Percentiles rank a stretch among this genome's conserved stretches.
Evolutionary conservation across 768 basidiomycete species (phyloP).

Genomic region (Gloeophyllum trabeum): DNA sequence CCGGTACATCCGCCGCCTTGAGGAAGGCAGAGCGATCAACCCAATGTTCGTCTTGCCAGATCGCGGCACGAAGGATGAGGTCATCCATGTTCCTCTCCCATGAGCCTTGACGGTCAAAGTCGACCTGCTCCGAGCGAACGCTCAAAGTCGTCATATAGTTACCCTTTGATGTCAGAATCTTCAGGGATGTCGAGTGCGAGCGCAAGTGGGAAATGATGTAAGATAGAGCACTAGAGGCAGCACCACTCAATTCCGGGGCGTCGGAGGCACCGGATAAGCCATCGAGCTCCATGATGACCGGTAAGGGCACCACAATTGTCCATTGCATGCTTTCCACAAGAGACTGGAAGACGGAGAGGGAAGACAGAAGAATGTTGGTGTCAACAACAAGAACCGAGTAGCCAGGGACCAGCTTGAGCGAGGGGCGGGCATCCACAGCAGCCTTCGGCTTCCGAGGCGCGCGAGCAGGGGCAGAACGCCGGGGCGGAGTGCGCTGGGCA

Average conservation of each 20-base stretch:
- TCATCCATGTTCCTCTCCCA: slow-evolving; percentile 87
- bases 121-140: slow-evolving; percentile 77
- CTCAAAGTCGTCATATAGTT: slow-evolving; percentile 82
- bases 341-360: slow-evolving; percentile 57
- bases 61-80: slow-evolving; percentile 81
- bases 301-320: slow-evolving; percentile 87
- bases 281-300: slow-evolving; percentile 95
- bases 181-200: slow-evolving; percentile 65
- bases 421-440: slow-evolving; percentile 22
- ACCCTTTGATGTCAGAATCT: slow-evolving; percentile 91
- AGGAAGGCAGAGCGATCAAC: slow-evolving; percentile 73
- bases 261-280: slow-evolving; percentile 65
- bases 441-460: slow-evolving; percentile 17
- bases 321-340: slow-evolving; percentile 74
- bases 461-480: slow-evolving; percentile 16
- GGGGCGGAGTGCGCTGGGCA: slow-evolving; percentile 22
- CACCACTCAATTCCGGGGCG: slow-evolving; percentile 53
- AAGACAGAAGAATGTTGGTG: slow-evolving; percentile 89
- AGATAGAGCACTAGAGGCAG: slow-evolving; percentile 59
- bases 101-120: slow-evolving; percentile 39
- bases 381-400: slow-evolving; percentile 89
- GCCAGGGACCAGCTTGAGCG: slow-evolving; percentile 59
- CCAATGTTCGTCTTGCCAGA: slow-evolving; percentile 94
- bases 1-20: slow-evolving; percentile 22
- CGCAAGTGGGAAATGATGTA: slow-evolving; percentile 74